Evolutionary conservation across 2,329 filamentous ascomycete genomes (phyloP).

Genomic region (Cercospora janseana): DNA sequence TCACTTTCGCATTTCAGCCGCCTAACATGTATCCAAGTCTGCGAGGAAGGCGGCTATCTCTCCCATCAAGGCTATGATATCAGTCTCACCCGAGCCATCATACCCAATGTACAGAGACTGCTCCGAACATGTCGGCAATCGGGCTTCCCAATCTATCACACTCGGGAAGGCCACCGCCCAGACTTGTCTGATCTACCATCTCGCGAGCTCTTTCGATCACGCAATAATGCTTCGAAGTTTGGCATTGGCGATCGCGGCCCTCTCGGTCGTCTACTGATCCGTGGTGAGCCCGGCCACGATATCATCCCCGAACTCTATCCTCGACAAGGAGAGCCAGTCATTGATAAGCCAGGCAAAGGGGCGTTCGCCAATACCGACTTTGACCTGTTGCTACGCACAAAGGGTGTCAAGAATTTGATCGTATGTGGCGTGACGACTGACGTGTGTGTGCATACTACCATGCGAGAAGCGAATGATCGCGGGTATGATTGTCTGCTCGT

Average conservation of each 20-base stretch:
- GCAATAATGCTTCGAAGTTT: constrained; percentile 51
- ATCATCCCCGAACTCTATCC: constrained; percentile 56
- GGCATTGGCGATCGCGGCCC: constrained; percentile 55
- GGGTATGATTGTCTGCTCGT: constrained; percentile 55
- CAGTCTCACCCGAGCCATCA: constrained; percentile 43
- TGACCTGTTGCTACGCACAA: constrained; percentile 51
- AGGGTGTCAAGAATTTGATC: constrained; percentile 53
- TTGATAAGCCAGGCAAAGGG: constrained; percentile 56
- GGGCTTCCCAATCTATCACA: constrained; percentile 49
- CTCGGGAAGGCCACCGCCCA: constrained; percentile 54
- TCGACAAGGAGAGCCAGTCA: constrained; percentile 48
- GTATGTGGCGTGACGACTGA: constrained; percentile 57
- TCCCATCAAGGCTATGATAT: constrained; percentile 49
- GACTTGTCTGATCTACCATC: constrained; percentile 57
- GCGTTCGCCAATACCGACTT: constrained; percentile 57
- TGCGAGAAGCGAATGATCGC: constrained; percentile 56
- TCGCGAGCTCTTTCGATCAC: constrained; percentile 54
- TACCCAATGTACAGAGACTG: constrained; percentile 44
- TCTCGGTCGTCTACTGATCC: constrained; percentile 57
- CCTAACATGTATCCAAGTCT: constrained; percentile 34
- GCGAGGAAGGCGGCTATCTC: constrained; percentile 51
- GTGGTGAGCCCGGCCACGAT: constrained; percentile 58
- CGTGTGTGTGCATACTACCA: constrained; percentile 55
- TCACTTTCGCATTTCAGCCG: background rate
- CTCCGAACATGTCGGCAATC: constrained; percentile 44